Evolutionary conservation across 257 asterid species (phyloP).

Genomic region (Ajuga chamaepitys): DNA sequence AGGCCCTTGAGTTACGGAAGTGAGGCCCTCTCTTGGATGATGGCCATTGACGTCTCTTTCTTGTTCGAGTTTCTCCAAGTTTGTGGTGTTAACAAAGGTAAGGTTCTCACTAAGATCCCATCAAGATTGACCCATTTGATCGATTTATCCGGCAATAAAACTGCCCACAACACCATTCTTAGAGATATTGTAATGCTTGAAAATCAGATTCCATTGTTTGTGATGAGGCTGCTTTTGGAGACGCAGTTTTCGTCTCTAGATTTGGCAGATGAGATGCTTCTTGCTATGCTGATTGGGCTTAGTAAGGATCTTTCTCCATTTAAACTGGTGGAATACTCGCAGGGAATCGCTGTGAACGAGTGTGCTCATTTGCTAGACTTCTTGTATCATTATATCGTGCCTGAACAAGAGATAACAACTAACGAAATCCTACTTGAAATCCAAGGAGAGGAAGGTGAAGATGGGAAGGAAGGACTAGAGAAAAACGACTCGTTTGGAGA

Average conservation of each 20-base stretch:
- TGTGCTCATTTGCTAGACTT: slow-evolving; percentile 44
- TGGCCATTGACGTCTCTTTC: slow-evolving; percentile 55
- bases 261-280: slow-evolving; percentile 25
- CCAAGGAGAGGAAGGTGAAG: background rate
- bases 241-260: slow-evolving; percentile 27
- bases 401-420: slow-evolving; percentile 13
- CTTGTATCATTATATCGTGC: slow-evolving; percentile 44
- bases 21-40: slow-evolving; percentile 59
- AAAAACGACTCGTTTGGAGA: background rate
- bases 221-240: slow-evolving; percentile 37
- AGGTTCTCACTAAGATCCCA: slow-evolving; percentile 19
- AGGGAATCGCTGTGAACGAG: background rate
- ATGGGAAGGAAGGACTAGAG: background rate
- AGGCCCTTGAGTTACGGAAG: slow-evolving; percentile 23
- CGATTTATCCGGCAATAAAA: slow-evolving; percentile 35
- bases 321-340: slow-evolving; percentile 9
- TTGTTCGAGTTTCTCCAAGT: slow-evolving; percentile 45
- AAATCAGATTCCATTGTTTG: slow-evolving; percentile 59
- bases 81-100: slow-evolving; percentile 31
- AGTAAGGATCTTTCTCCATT: slow-evolving; percentile 39
- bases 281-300: slow-evolving; percentile 27
- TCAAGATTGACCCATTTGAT: slow-evolving; percentile 39
- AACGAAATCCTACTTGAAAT: slow-evolving; percentile 11
- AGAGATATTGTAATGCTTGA: slow-evolving; percentile 57
- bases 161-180: slow-evolving; percentile 34